Percentiles rank a stretch among this genome's conserved stretches.
These are phyloP conservation scores for Malassezia restricta DNA, from an alignment of 1,284 basidiomycete species.

Conservation along the genomic window DNA sequence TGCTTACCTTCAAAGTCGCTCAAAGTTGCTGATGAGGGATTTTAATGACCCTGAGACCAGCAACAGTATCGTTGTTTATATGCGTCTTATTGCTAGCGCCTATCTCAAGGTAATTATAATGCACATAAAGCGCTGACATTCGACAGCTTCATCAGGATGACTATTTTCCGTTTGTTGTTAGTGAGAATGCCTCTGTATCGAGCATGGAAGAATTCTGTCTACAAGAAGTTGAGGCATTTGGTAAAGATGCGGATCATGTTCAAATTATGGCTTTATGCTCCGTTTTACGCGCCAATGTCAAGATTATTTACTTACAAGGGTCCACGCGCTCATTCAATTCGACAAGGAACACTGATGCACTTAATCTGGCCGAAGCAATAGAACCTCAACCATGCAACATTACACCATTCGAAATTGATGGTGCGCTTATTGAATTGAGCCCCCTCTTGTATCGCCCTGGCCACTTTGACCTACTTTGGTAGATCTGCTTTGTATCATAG, in stretches of 20 bases:
- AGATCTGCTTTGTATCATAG: too few species aligned
- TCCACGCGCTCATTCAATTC: too few species aligned
- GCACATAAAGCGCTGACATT: not conserved
- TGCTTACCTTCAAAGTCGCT: not conserved
- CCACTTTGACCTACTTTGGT: conserved; percentile 10
- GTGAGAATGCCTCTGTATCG: conserved; percentile 11
- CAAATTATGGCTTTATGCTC: conserved; percentile 36
- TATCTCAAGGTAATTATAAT: conserved; percentile 23
- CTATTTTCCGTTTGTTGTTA: conserved; percentile 33
- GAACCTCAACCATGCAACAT: conserved; percentile 25
- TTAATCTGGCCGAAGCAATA: conserved; percentile 17
- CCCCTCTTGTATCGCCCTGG: conserved; percentile 11
- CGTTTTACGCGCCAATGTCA: conserved; percentile 26
- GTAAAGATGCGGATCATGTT: conserved; percentile 39
- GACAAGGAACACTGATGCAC: not conserved
- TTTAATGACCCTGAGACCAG: conserved; percentile 35
- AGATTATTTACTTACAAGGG: conserved; percentile 32
- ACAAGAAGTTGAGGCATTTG: conserved; percentile 34
- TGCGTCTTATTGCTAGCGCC: conserved; percentile 28
- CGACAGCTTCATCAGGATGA: conserved; percentile 24
- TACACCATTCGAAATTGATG: conserved; percentile 30
- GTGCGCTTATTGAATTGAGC: conserved; percentile 17
- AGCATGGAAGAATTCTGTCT: conserved; percentile 32
- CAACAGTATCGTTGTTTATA: conserved; percentile 38
- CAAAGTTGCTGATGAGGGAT: conserved; percentile 13